phyloP scores from a whole-genome alignment of 2,329 filamentous ascomycete species.

The Orbilia quercus region DNA sequence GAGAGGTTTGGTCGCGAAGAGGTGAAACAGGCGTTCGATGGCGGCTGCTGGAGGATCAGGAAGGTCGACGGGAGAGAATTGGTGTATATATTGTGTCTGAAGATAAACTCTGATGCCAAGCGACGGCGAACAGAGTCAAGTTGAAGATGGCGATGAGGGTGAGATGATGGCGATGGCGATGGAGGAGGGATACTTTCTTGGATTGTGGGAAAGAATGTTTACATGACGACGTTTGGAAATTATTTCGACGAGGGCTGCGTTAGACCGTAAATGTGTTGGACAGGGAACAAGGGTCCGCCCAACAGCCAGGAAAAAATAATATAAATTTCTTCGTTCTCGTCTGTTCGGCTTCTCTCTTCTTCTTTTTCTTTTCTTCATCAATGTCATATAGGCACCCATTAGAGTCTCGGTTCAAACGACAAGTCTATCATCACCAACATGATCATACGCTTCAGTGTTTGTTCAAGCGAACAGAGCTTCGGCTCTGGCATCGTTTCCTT shows the following conservation, averaged over 20 bases:
- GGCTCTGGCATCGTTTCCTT: conserved; percentile 68
- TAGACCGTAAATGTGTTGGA: conserved; percentile 50
- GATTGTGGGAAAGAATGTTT: conserved; percentile 39
- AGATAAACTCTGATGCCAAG: conserved; percentile 1
- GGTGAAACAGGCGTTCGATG: neutral
- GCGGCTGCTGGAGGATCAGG: neutral
- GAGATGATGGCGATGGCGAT: conserved; percentile 5
- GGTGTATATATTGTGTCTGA: conserved; percentile 1
- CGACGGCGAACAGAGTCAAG: neutral
- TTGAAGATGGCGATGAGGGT: neutral
- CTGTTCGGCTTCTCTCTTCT: conserved; percentile 64
- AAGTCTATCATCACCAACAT: conserved; percentile 40
- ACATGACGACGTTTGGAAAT: conserved; percentile 74
- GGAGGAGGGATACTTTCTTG: conserved; percentile 4
- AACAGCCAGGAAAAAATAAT: conserved; percentile 56
- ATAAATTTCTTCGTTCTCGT: conserved; percentile 59
- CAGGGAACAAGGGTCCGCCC: conserved; percentile 44
- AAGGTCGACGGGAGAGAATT: conserved; percentile 9
- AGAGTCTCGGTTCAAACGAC: conserved; percentile 97
- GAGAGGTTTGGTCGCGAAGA: conserved; percentile 41
- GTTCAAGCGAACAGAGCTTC: conserved; percentile 80
- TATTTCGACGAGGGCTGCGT: conserved; percentile 65
- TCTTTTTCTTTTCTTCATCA: conserved; percentile 68
- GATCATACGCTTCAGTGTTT: conserved; percentile 75
- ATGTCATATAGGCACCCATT: conserved; percentile 85